These are phyloP conservation scores for Cytospora mali DNA, from an alignment of 2,329 filamentous ascomycete genomes.

Conservation along the genomic window DNA sequence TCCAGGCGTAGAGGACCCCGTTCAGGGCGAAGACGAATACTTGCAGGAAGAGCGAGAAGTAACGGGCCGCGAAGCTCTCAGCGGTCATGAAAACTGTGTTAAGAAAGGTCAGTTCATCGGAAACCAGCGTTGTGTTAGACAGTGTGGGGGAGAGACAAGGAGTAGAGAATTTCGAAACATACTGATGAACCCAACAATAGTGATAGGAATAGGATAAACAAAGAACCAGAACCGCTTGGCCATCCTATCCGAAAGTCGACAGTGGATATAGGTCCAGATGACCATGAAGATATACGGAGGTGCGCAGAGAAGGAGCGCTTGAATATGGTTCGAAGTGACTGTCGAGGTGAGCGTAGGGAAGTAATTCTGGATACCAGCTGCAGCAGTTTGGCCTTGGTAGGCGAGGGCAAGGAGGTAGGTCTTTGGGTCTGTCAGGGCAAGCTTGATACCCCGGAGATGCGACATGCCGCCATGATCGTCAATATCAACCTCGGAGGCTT, in stretches of 20 bases:
- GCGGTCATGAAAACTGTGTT: slow-evolving; percentile 57
- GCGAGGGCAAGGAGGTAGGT: slow-evolving; percentile 26
- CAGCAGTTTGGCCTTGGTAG: slow-evolving; percentile 25
- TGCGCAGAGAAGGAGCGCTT: slow-evolving; percentile 36
- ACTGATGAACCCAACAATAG: slow-evolving; percentile 33
- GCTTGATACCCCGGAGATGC: slow-evolving; percentile 27
- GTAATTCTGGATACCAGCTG: slow-evolving; percentile 28
- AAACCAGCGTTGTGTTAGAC: neutral
- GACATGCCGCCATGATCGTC: slow-evolving; percentile 23
- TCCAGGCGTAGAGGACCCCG: slow-evolving; percentile 47
- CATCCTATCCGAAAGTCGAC: slow-evolving; percentile 42
- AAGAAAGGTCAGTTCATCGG: slow-evolving; percentile 30
- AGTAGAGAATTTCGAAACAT: neutral
- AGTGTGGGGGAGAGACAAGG: neutral
- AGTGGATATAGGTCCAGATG: slow-evolving; percentile 36
- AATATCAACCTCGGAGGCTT: slow-evolving; percentile 25
- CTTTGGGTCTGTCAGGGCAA: slow-evolving; percentile 26
- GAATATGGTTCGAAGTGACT: slow-evolving; percentile 32
- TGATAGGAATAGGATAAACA: slow-evolving; percentile 31
- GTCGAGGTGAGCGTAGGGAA: slow-evolving; percentile 37
- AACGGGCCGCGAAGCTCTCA: slow-evolving; percentile 52
- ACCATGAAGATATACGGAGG: slow-evolving; percentile 37
- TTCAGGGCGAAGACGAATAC: slow-evolving; percentile 59
- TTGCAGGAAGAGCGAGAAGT: slow-evolving; percentile 59
- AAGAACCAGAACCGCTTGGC: slow-evolving; percentile 45